phyloP scores from a whole-genome alignment of 352 stramenopile genomes.

The Pythium sukuiense region DNA sequence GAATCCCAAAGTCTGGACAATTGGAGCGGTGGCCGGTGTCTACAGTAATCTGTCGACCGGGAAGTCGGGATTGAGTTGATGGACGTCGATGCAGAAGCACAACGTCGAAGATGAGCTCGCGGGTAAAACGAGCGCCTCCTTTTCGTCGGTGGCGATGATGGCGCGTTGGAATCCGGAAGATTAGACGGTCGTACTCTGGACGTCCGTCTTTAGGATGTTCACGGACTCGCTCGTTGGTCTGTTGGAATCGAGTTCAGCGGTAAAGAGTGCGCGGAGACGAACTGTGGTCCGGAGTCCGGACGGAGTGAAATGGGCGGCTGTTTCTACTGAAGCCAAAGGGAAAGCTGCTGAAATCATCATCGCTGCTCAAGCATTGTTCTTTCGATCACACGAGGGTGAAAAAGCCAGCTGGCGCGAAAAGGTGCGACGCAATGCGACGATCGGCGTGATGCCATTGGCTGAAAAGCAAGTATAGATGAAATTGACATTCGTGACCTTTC shows the following conservation, averaged over 20 bases:
- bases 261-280: not conserved
- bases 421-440: conserved; percentile 3
- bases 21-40: not conserved
- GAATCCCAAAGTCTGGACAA: not conserved
- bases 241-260: not conserved
- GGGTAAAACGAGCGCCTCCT: not conserved
- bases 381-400: not conserved
- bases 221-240: not conserved
- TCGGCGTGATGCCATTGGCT: not conserved
- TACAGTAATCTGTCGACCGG: conserved; percentile 3
- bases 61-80: not conserved
- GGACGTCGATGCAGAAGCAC: not conserved
- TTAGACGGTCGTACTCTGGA: not conserved
- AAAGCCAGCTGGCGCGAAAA: conserved; percentile 8
- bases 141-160: not conserved
- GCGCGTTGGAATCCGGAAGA: not conserved
- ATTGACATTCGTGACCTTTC: not conserved
- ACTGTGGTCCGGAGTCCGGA: conserved; percentile 1
- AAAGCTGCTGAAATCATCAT: conserved; percentile 7
- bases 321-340: conserved; percentile 8
- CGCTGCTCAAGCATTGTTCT: not conserved
- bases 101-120: not conserved
- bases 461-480: not conserved
- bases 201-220: not conserved
- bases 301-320: conserved; percentile 1